Percentiles rank a stretch among this genome's conserved stretches.
Evolutionary conservation across 257 asterid genomes (phyloP).

Genomic region (Handroanthus guayacan): DNA sequence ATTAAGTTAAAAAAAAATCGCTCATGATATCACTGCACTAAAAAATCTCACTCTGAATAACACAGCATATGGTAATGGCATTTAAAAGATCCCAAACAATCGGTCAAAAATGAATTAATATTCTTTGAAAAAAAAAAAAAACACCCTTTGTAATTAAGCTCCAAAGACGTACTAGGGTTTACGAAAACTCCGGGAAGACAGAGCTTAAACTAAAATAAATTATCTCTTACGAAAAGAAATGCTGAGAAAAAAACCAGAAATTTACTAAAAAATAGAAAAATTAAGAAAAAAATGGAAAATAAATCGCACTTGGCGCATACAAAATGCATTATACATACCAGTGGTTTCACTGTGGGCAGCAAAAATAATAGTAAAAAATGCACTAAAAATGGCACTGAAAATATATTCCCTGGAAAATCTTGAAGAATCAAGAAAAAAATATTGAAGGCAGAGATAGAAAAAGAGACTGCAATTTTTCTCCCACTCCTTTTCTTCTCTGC

Average conservation of each 20-base stretch:
- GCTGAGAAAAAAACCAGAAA: not conserved
- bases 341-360: slow-evolving; percentile 25
- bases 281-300: not conserved
- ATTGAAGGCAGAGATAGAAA: slow-evolving; percentile 29
- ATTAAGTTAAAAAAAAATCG: slow-evolving; percentile 11
- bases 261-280: not conserved
- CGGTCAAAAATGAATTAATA: not conserved
- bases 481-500: slow-evolving; percentile 25
- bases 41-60: not conserved
- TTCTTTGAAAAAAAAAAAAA: not conserved
- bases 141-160: slow-evolving; percentile 22
- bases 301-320: not conserved
- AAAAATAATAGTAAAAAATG: not conserved
- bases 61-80: not conserved
- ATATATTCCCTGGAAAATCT: slow-evolving; percentile 8
- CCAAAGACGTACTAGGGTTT: slow-evolving; percentile 49
- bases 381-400: slow-evolving; percentile 9
- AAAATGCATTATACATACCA: slow-evolving; percentile 37
- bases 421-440: not conserved
- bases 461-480: slow-evolving; percentile 15
- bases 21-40: slow-evolving; percentile 19
- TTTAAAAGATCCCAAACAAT: not conserved
- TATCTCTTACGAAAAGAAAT: not conserved
- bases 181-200: slow-evolving; percentile 15
- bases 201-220: not conserved